A percentile compares a stretch with the other conserved stretches of the same genome.
Evolutionary conservation across 306 rosid genomes (phyloP).

Genomic region (Ammopiptanthus mongolicus): DNA sequence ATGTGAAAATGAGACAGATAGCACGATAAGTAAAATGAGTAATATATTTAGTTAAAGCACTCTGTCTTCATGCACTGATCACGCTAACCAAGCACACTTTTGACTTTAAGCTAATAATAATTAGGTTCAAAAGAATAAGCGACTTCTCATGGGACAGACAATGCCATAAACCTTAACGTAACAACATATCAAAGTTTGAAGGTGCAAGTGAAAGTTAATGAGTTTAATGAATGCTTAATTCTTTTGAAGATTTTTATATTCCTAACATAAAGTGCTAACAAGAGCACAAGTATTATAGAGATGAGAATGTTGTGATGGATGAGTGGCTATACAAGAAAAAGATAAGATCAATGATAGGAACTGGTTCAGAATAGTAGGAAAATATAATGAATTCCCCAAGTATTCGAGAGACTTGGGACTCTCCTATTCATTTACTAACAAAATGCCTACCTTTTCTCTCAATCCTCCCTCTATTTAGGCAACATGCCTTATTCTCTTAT

Average conservation of each 20-base stretch:
- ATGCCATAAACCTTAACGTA: neutral
- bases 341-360: too few species aligned
- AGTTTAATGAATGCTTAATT: neutral
- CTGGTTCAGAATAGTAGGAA: too few species aligned
- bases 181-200: neutral
- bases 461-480: too few species aligned
- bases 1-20: neutral
- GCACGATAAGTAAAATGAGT: neutral
- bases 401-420: too few species aligned
- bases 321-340: too few species aligned
- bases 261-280: neutral
- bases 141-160: neutral
- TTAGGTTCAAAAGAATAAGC: neutral
- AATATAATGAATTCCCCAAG: too few species aligned
- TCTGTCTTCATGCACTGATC: neutral
- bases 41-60: neutral
- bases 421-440: too few species aligned
- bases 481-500: too few species aligned
- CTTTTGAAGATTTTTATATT: neutral
- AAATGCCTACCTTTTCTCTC: too few species aligned
- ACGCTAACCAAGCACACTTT: neutral
- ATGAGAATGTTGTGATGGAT: too few species aligned
- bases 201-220: neutral
- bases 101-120: neutral
- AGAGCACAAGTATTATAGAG: too few species aligned